Base-by-base conservation (phyloP, 2,329 filamentous ascomycete genomes). In the Penicillium sp. region DNA sequence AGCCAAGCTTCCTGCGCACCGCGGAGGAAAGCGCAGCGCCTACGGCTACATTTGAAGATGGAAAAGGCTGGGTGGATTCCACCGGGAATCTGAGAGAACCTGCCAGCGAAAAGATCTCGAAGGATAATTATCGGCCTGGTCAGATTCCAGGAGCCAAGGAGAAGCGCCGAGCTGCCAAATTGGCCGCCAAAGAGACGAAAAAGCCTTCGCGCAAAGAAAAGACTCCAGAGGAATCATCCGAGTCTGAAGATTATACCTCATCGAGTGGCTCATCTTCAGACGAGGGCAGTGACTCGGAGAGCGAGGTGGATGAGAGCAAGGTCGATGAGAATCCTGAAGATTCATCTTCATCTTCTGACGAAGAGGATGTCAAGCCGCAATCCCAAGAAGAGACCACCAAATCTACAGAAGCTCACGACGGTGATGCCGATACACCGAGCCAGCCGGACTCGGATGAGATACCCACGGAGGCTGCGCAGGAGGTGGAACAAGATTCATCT, bases 21-120 rank as follows among this genome's bases (percentile, higher is more conserved):
- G 80, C 71, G 13, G 67, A 72, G 15, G 73, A 78, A 1, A 76
- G 75, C 1, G 75, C 76, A 2, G 80, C 81, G 47, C 72, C 79
- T n/a, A 80, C 81, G 40, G 74, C 81, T 3, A 86, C 88, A 56
- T 97, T 88, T 71, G 84, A 94, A 41, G 89, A 96, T 54, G 92
- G 89, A 23, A 88, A 89, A 68, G 93, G 93, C 1, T 97, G 94
- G 93, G 83, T 96, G 0, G 89, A 96, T 67, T 84, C 86, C 60
- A 80, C 88, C 17, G 93, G 93, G 6, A 85, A 87, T 55, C 78
- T 97, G 1, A 84, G 96, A 60, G 75, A 78, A 60, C 40, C 63
- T 9, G 60, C 49, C 40, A 73, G 63, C 47, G 65, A 70, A 6
- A 71, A 72, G 52, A 57, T 66, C 41, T 68, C 62, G 23, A 74